phyloP scores from a whole-genome alignment of 23 red algal genomes.

The Chondrus crispus region DNA sequence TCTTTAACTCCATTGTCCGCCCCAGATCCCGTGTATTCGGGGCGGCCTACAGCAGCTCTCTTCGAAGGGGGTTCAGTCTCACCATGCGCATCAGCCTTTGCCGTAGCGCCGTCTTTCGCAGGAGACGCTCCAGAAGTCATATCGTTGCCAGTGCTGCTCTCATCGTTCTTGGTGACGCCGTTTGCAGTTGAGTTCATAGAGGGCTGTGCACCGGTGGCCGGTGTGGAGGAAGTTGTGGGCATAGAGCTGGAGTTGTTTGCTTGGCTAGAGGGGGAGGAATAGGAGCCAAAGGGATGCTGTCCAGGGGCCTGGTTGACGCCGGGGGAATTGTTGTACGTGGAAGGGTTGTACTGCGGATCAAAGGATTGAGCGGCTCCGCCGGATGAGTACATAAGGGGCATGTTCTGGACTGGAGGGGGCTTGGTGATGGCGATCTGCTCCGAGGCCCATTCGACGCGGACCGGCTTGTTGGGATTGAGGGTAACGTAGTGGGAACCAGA shows the following conservation, averaged over 20 bases:
- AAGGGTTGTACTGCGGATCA: constrained; percentile 42
- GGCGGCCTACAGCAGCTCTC: constrained; percentile 51
- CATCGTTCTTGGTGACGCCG: background rate
- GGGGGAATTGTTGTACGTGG: background rate
- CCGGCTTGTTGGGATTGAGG: constrained; percentile 55
- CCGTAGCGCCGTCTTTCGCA: background rate
- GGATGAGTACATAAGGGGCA: constrained; percentile 27
- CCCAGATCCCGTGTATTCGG: constrained; percentile 25
- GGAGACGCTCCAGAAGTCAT: background rate
- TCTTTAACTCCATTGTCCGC: constrained; percentile 25
- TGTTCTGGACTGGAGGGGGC: constrained; percentile 15
- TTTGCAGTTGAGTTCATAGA: background rate
- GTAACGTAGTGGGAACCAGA: constrained; percentile 55
- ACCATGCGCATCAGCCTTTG: background rate
- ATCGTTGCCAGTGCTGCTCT: background rate
- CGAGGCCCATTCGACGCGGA: constrained; percentile 68
- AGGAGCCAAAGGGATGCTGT: background rate
- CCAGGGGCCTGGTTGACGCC: background rate
- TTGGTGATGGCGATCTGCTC: constrained; percentile 53
- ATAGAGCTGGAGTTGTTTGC: too few relatives aligned
- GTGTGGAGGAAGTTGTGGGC: background rate
- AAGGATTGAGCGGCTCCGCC: background rate
- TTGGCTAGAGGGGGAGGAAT: too few relatives aligned
- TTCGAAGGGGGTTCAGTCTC: constrained; percentile 59
- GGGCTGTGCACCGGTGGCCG: background rate